Evolutionary conservation across 805 yeast species (phyloP), one percentile per base, ranked within the genome.

Genomic region (Kazachstania taianensis): DNA sequence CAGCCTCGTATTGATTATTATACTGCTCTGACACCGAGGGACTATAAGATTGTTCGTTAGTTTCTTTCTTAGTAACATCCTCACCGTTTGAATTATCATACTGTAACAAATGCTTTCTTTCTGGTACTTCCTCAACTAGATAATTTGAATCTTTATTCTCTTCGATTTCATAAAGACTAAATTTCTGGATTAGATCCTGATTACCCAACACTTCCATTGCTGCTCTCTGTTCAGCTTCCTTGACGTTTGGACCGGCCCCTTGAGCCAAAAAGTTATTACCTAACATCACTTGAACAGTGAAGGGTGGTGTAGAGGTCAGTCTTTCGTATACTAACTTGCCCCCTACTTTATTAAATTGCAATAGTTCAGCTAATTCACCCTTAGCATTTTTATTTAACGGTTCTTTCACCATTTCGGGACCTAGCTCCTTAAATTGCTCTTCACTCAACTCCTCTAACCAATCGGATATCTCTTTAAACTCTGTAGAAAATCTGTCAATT

Each of bases 181-280:
- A 81, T 47, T 75, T 73, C 38, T 76, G 81, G 32, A 83, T 62
- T 23, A 71, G 36, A 0, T 61, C 59, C 27, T 66, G 68, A 42
- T 81, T 72, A 5, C 60, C 58, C 28, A 86, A 59, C 0, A 87
- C 94, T 27, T 64, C 62, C 80, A 75, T 76, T 0, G 96, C 96
- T 1, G 95, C 94, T 38, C 79, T 62, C 13, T 70, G 60, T 2
- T 94, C 87, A 0, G 95, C 96, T 27, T 73, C 81, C 51, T 73
- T 79, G 3, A 66, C 59, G 43, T 70, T 76, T 5, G 68, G 63
- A 5, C 81, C 96, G 7, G 58, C 62, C 4, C 94, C 96, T 7
- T 55, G 57, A 0, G 92, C 94, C 14, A 86, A 48, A 1, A 61
- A 55, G 3, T 66, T 56, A 23, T 73, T 79, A 28, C 67, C 70